A percentile compares a stretch with the other conserved stretches of the same genome.
phyloP scores from a whole-genome alignment of 73 alveolate genomes.

The Blepharisma japonicum region DNA sequence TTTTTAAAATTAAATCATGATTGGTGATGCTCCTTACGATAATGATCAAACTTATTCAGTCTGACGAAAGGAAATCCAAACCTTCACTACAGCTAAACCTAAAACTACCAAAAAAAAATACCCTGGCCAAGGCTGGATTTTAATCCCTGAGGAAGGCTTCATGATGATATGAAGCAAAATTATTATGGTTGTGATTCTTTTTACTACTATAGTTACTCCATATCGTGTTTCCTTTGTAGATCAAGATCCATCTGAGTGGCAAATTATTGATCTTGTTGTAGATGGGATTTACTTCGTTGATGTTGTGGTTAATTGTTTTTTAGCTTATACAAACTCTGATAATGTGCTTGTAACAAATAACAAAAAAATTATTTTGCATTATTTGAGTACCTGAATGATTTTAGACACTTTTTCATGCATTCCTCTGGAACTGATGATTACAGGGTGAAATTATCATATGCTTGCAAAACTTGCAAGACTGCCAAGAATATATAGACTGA shows the following conservation, averaged over 20 bases:
- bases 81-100: too few relatives aligned
- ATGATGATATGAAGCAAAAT: slow-evolving; percentile 56
- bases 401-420: slow-evolving; percentile 53
- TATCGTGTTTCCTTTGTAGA: slow-evolving; percentile 66
- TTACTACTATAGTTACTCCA: slow-evolving; percentile 57
- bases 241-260: slow-evolving; percentile 34
- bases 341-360: slow-evolving; percentile 53
- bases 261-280: slow-evolving; percentile 39
- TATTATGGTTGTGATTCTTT: slow-evolving; percentile 41
- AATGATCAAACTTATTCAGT: too few relatives aligned
- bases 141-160: slow-evolving; percentile 60
- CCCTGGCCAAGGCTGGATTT: slow-evolving; percentile 9
- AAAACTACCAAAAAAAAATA: neutral
- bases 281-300: slow-evolving; percentile 55
- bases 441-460: slow-evolving; percentile 28
- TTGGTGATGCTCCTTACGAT: too few relatives aligned
- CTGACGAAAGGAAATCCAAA: too few relatives aligned
- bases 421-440: slow-evolving; percentile 39
- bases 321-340: slow-evolving; percentile 61
- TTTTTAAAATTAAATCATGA: too few relatives aligned
- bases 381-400: slow-evolving; percentile 58
- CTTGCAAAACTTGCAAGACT: slow-evolving; percentile 65
- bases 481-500: slow-evolving; percentile 60
- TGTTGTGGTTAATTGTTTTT: slow-evolving; percentile 51
- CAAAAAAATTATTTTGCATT: slow-evolving; percentile 47